These are phyloP conservation scores for Canariomyces notabilis DNA, from an alignment of 2,329 filamentous ascomycete genomes.

Conservation along the genomic window DNA sequence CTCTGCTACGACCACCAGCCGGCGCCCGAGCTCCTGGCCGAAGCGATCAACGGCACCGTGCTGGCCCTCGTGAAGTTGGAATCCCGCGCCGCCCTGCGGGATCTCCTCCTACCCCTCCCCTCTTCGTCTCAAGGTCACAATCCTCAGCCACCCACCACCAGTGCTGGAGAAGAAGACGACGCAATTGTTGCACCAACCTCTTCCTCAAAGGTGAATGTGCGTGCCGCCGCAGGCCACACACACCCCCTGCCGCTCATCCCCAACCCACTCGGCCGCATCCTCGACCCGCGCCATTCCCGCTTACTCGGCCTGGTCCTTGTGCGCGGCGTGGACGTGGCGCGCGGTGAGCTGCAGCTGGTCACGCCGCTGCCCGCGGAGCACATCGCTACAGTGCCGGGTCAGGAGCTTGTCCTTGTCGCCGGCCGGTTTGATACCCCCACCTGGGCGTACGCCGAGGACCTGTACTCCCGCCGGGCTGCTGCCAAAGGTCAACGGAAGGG, in stretches of 20 bases:
- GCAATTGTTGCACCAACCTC: too few species aligned
- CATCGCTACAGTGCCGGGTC: conserved; percentile 35
- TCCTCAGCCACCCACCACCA: too few species aligned
- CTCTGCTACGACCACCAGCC: conserved; percentile 63
- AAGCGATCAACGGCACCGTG: conserved; percentile 65
- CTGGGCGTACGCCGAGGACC: conserved; percentile 65
- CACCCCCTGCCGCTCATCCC: conserved; percentile 61
- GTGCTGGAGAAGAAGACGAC: too few species aligned
- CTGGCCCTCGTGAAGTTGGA: conserved; percentile 62
- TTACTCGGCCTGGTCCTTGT: conserved; percentile 63
- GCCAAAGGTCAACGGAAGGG: not conserved
- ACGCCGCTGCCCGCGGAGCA: conserved; percentile 48
- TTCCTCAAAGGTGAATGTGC: too few species aligned
- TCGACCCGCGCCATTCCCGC: conserved; percentile 56
- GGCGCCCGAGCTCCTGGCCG: conserved; percentile 51
- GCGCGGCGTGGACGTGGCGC: conserved; percentile 59
- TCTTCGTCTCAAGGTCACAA: too few species aligned
- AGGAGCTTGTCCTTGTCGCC: conserved; percentile 57
- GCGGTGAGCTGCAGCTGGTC: conserved; percentile 56
- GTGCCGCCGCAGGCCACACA: too few species aligned
- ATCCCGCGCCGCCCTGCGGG: conserved; percentile 44
- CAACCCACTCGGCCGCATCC: conserved; percentile 46
- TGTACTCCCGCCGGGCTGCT: conserved; percentile 38
- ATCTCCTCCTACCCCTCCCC: conserved; percentile 19
- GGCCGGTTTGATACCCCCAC: conserved; percentile 64